A percentile compares a stretch with the other conserved stretches of the same genome.
Evolutionary conservation across 352 stramenopile genomes (phyloP).

Genomic region (Phytophthora fragariae): DNA sequence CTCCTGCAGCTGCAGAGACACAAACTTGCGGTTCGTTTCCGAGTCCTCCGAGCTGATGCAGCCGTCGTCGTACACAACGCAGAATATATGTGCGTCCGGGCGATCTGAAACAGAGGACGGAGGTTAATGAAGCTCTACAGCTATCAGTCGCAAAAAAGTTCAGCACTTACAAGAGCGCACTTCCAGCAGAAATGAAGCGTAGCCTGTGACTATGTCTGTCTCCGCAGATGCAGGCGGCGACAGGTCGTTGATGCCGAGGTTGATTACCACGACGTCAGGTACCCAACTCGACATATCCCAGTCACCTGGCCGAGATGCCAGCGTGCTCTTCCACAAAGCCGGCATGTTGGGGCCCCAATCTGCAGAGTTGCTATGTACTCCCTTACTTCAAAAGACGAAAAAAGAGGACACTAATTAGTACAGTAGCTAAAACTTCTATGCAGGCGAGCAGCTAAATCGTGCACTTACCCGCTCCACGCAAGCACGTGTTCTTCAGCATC

Average conservation of each 20-base stretch:
- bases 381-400: slow-evolving; percentile 60
- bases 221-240: slow-evolving; percentile 85
- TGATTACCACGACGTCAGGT: slow-evolving; percentile 87
- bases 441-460: neutral
- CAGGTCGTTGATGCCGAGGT: slow-evolving; percentile 85
- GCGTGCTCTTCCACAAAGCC: slow-evolving; percentile 83
- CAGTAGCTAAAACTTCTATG: neutral
- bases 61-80: slow-evolving; percentile 85
- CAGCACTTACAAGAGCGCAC: slow-evolving; percentile 71
- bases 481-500: slow-evolving; percentile 87
- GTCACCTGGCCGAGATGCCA: slow-evolving; percentile 71
- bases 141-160: neutral
- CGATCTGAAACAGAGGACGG: slow-evolving; percentile 51
- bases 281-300: slow-evolving; percentile 84
- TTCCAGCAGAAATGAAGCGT: slow-evolving; percentile 78
- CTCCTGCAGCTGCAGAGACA: slow-evolving; percentile 84
- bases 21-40: slow-evolving; percentile 75
- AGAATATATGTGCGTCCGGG: slow-evolving; percentile 86
- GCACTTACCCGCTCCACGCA: slow-evolving; percentile 78
- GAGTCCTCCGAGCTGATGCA: slow-evolving; percentile 85
- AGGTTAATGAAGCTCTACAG: neutral
- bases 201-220: slow-evolving; percentile 84
- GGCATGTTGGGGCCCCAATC: slow-evolving; percentile 89
- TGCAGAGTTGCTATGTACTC: slow-evolving; percentile 85
- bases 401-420: slow-evolving; percentile 2